Conservation (phyloP, 441 rosid species). For the Daphne laureola region DNA sequence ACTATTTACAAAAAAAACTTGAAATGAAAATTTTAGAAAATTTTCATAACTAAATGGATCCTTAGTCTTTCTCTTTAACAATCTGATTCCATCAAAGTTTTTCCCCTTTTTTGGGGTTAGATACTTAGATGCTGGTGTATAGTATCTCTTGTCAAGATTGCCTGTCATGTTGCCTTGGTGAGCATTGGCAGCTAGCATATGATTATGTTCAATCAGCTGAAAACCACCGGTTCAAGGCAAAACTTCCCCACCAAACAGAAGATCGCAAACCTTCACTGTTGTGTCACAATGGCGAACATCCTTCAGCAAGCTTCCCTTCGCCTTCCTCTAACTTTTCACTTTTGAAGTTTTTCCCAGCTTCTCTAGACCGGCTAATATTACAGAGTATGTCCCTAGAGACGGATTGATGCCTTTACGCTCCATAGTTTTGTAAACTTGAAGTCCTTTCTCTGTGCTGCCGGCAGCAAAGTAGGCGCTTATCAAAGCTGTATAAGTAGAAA, state of each 20-base stretch:
- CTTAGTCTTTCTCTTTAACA: neutral
- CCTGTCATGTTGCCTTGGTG: too few species aligned
- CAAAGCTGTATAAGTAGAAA: slow-evolving; percentile 66
- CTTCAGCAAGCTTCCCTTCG: slow-evolving; percentile 39
- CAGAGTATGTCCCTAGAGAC: slow-evolving; percentile 56
- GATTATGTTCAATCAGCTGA: neutral
- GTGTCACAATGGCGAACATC: slow-evolving; percentile 23
- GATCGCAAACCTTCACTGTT: slow-evolving; percentile 61
- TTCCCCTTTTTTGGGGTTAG: neutral
- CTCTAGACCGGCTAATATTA: slow-evolving; percentile 61
- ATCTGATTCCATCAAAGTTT: neutral
- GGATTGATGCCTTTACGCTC: slow-evolving; percentile 40
- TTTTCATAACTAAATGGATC: too few species aligned
- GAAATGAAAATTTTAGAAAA: too few species aligned
- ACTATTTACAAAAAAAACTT: too few species aligned
- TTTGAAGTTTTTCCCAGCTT: slow-evolving; percentile 41
- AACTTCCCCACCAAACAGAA: slow-evolving; percentile 42
- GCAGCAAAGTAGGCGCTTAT: slow-evolving; percentile 58
- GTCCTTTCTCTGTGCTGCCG: slow-evolving; percentile 65
- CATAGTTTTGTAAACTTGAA: slow-evolving; percentile 53
- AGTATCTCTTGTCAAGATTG: too few species aligned
- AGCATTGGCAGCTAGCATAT: neutral
- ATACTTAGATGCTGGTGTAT: too few species aligned
- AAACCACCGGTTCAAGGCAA: slow-evolving; percentile 11
- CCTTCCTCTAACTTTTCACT: slow-evolving; percentile 44